Evolutionary conservation across 2,329 filamentous ascomycete genomes (phyloP).

Genomic region (Hypocreales sp.): DNA sequence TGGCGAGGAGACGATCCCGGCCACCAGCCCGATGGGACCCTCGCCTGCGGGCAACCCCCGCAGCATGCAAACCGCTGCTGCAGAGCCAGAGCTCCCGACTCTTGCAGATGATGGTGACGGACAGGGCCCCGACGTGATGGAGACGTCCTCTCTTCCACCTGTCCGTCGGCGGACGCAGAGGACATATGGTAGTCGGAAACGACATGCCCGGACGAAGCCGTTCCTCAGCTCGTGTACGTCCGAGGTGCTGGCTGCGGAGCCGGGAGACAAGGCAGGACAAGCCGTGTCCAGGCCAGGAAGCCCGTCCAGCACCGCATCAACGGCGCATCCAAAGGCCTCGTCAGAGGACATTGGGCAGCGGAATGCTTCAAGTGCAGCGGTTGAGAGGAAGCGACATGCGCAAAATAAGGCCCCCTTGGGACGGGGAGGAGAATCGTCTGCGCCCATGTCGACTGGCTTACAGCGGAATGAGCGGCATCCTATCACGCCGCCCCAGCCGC

Average conservation of each 20-base stretch:
- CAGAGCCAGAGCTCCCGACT: constrained; percentile 19
- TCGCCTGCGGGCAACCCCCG: constrained; percentile 10
- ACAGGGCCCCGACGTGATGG: constrained; percentile 6
- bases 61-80: constrained; percentile 6
- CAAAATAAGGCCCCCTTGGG: too few species aligned
- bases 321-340: neutral
- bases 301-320: neutral
- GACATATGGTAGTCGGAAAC: constrained; percentile 9
- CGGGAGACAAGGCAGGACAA: constrained; percentile 3
- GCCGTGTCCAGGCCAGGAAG: constrained; percentile 5
- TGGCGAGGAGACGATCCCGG: constrained; percentile 22
- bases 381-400: too few species aligned
- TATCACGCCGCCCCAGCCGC: constrained; percentile 9
- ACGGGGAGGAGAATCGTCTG: neutral
- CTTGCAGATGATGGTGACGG: constrained; percentile 8
- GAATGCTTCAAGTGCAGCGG: too few species aligned
- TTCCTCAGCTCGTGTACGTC: constrained; percentile 16
- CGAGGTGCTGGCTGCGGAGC: constrained; percentile 6
- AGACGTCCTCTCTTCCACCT: constrained; percentile 13
- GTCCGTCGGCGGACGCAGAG: constrained; percentile 6
- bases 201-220: constrained; percentile 8
- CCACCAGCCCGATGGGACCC: constrained; percentile 19
- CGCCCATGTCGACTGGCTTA: neutral
- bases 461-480: constrained; percentile 7
- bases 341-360: neutral